Base-by-base conservation (phyloP, 345 rosid species). In the Ricinus communis region DNA sequence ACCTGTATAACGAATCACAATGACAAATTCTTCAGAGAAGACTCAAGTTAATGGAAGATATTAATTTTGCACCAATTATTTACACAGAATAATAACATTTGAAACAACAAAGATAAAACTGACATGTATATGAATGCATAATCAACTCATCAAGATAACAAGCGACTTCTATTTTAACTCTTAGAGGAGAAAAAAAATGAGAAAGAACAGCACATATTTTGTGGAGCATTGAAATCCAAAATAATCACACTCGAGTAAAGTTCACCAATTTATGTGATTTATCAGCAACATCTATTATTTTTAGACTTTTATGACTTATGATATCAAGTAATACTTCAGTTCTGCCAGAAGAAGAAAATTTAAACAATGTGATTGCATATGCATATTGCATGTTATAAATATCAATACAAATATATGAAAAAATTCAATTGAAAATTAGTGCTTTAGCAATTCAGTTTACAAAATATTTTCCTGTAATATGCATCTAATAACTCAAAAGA, bases 1-100 rank as follows among this genome's bases (percentile, higher is more conserved):
- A 95, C 96, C 99, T 95, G 68, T 46, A 52, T 67, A 43, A 76
- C 21, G 19, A 71, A 41, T 50, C 49, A 57, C 47, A 64, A 68
- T 55, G 53, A 65, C 5, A 69, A 55, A 41, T 36, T 65, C 69
- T 66, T 45, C 31, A 58, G 40, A 52, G 11, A 15, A 45, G 25
- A 33, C n/a, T 27, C 54, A 9, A 9, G 55, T 43, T 33, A 46
- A 46, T 9, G 25, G 21, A 28, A 40, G 15, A 51, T 16, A n/a
- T 50, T 21, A 58, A n/a, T 47, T 40, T 41, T n/a, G 14, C 28
- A 6, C 18, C 21, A n/a, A 22, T n/a, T 14, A 38, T 33, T 8
- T n/a, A 47, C 15, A 70, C 8, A 21, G n/a, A 13, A n/a, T 53
- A 53, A 53, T 9, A 49, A 49, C n/a, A 51, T 18, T 51, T 51